Conservation (phyloP, 164 flowering plant species). For the Taxillus chinensis region DNA sequence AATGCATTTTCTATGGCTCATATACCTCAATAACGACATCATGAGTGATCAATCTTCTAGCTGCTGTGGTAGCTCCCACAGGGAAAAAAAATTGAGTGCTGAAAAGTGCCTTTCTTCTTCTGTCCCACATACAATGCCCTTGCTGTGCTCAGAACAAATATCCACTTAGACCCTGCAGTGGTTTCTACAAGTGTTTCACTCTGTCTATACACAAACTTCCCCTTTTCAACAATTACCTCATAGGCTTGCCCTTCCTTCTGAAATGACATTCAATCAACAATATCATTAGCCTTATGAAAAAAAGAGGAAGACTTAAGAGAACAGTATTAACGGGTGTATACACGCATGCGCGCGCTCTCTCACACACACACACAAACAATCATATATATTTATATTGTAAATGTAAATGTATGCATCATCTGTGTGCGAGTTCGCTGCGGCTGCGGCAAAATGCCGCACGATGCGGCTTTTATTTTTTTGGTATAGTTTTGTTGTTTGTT, state of each 20-base stretch:
- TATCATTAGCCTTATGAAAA: background rate
- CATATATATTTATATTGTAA: no score
- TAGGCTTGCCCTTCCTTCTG: slow-evolving; percentile 62
- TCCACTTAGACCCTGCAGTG: slow-evolving; percentile 55
- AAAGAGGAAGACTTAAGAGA: no score
- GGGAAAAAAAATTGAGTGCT: slow-evolving; percentile 56
- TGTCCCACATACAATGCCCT: slow-evolving; percentile 51
- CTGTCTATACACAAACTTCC: slow-evolving; percentile 40
- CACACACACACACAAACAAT: no score
- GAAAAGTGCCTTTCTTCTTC: slow-evolving; percentile 52
- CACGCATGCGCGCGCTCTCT: no score
- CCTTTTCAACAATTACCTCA: slow-evolving; percentile 49
- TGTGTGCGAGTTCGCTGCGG: no score
- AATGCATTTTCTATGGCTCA: background rate
- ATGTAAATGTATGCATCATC: no score
- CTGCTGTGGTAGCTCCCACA: slow-evolving; percentile 73
- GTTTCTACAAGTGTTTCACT: slow-evolving; percentile 38
- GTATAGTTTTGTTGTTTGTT: no score
- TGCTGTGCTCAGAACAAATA: slow-evolving; percentile 65
- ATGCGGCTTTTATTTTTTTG: no score
- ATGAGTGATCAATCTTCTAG: slow-evolving; percentile 60
- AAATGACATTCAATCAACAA: background rate
- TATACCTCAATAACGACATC: slow-evolving; percentile 51
- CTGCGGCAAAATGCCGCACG: no score
- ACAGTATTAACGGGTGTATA: no score